phyloP scores from a whole-genome alignment of 257 asterid species.

The Solanum medicagineum region DNA sequence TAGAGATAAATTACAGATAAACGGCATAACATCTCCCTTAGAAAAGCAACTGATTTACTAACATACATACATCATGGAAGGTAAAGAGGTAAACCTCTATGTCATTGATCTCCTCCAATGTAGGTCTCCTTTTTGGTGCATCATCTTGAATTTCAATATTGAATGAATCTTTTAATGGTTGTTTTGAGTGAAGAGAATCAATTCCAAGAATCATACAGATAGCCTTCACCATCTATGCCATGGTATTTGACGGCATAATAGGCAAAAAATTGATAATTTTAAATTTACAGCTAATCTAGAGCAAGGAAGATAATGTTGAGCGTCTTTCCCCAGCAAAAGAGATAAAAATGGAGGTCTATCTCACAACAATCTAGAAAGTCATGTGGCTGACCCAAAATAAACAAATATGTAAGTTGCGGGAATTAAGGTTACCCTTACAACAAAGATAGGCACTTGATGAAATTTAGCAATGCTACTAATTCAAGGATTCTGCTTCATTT shows the following conservation, averaged over 20 bases:
- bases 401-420: neutral
- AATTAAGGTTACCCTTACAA: slow-evolving; percentile 52
- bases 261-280: neutral
- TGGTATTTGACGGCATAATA: slow-evolving; percentile 59
- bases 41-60: neutral
- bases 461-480: slow-evolving; percentile 86
- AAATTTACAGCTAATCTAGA: neutral
- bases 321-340: neutral
- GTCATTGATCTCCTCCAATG: slow-evolving; percentile 94
- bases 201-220: slow-evolving; percentile 74
- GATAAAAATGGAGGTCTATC: neutral
- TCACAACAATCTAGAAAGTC: neutral
- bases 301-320: neutral
- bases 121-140: slow-evolving; percentile 72
- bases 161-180: slow-evolving; percentile 17
- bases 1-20: neutral
- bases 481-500: slow-evolving; percentile 90
- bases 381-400: neutral
- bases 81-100: slow-evolving; percentile 49
- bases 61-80: neutral
- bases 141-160: slow-evolving; percentile 81
- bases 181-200: too few relatives aligned
- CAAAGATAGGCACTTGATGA: slow-evolving; percentile 75
- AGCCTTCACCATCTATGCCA: slow-evolving; percentile 97
- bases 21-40: neutral